phyloP scores from a whole-genome alignment of 345 rosid species.

The Mercurialis annua region DNA sequence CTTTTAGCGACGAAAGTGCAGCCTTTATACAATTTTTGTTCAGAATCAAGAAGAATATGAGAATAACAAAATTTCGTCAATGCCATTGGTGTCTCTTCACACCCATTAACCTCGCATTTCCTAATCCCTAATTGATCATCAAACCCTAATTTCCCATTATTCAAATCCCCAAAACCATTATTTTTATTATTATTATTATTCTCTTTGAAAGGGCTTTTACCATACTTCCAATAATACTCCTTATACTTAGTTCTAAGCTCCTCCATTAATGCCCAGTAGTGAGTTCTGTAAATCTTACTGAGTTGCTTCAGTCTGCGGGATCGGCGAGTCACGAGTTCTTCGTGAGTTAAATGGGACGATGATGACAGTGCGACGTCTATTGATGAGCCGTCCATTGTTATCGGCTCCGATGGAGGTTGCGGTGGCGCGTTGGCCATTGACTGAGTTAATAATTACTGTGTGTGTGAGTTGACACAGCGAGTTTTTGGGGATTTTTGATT shows the following conservation, averaged over 20 bases:
- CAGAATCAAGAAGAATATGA: slow-evolving; percentile 40
- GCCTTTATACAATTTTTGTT: slow-evolving; percentile 38
- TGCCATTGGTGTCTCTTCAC: slow-evolving; percentile 42
- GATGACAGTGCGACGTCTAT: slow-evolving; percentile 12
- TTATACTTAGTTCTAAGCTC: slow-evolving; percentile 51
- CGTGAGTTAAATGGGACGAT: slow-evolving; percentile 26
- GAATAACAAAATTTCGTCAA: slow-evolving; percentile 37
- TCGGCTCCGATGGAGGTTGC: not conserved
- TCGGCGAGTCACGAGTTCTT: slow-evolving; percentile 38
- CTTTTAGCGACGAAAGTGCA: slow-evolving; percentile 40
- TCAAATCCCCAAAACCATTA: not conserved
- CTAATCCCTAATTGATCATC: slow-evolving; percentile 6
- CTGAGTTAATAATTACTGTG: not conserved
- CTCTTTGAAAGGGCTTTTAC: slow-evolving; percentile 54
- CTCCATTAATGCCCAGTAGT: slow-evolving; percentile 70
- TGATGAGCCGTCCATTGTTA: not conserved
- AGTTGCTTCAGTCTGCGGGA: slow-evolving; percentile 33
- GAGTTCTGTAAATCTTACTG: slow-evolving; percentile 31
- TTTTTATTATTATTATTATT: slow-evolving; percentile 7
- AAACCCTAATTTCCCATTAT: slow-evolving; percentile 6
- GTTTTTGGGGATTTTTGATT: not conserved
- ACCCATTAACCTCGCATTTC: slow-evolving; percentile 26
- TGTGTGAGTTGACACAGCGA: not conserved
- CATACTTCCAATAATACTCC: slow-evolving; percentile 57
- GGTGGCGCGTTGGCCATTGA: slow-evolving; percentile 9